phyloP scores from a whole-genome alignment of 2,329 filamentous ascomycete species.

The Pseudodiploospora longispora region DNA sequence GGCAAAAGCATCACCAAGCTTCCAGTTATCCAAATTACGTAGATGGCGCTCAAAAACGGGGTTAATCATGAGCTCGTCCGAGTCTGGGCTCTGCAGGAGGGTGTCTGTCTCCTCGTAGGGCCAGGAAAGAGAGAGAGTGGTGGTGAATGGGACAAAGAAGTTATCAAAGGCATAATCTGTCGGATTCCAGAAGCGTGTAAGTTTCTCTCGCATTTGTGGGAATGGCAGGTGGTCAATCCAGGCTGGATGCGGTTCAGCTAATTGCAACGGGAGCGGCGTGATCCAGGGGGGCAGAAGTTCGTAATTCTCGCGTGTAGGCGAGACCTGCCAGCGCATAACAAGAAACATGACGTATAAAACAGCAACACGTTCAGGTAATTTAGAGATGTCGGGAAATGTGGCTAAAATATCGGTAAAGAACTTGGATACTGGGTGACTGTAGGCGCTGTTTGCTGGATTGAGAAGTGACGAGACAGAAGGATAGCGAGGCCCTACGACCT shows the following conservation, averaged over 20 bases:
- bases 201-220: constrained; percentile 63
- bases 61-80: constrained; percentile 68
- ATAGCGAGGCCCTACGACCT: constrained; percentile 68
- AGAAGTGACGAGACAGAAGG: constrained; percentile 73
- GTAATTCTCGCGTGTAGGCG: constrained; percentile 71
- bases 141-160: constrained; percentile 78
- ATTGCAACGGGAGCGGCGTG: constrained; percentile 57
- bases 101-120: constrained; percentile 68
- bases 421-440: constrained; percentile 71
- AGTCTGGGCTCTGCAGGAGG: constrained; percentile 49
- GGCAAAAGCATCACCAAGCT: constrained; percentile 61
- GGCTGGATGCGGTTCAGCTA: constrained; percentile 60
- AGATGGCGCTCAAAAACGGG: constrained; percentile 80
- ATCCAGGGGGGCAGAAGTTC: constrained; percentile 68
- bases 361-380: constrained; percentile 74
- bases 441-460: constrained; percentile 55
- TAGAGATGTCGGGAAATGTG: constrained; percentile 72
- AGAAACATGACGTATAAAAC: constrained; percentile 83
- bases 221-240: constrained; percentile 83
- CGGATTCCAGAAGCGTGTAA: constrained; percentile 43
- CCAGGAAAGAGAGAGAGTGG: constrained; percentile 73
- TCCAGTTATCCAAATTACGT: constrained; percentile 71
- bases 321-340: constrained; percentile 77
- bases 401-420: constrained; percentile 78
- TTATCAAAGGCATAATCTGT: constrained; percentile 60